These are phyloP conservation scores for Clathrus columnatus DNA, from an alignment of 768 basidiomycete species.

Conservation along the genomic window DNA sequence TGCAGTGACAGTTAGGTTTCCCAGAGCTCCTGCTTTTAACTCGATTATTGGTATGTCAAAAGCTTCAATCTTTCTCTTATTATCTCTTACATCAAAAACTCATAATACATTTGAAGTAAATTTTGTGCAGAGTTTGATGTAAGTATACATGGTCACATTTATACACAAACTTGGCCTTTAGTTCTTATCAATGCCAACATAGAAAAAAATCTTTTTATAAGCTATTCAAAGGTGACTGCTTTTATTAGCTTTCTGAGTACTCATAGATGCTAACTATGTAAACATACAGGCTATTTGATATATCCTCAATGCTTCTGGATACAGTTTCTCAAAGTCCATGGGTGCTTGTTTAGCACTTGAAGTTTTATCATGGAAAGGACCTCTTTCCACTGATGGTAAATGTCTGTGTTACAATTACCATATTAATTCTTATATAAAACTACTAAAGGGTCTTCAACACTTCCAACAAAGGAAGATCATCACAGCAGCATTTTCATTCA, in stretches of 20 bases:
- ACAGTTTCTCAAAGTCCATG: constrained; percentile 32
- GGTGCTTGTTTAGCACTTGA: background rate
- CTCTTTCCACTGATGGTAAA: constrained; percentile 16
- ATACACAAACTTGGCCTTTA: background rate
- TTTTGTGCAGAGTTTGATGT: constrained; percentile 1
- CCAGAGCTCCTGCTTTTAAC: background rate
- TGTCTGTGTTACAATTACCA: background rate
- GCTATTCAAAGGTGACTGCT: background rate
- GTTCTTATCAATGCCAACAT: background rate
- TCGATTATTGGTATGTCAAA: constrained; percentile 1
- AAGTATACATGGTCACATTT: too few relatives aligned
- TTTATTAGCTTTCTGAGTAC: background rate
- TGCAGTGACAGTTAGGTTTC: background rate
- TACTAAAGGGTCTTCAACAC: constrained; percentile 16
- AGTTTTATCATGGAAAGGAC: constrained; percentile 18
- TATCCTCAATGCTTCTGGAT: constrained; percentile 35
- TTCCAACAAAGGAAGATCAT: constrained; percentile 23
- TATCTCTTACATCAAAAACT: background rate
- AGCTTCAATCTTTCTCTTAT: background rate
- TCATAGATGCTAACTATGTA: background rate
- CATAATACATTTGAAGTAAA: constrained; percentile 17
- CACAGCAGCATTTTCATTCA: constrained; percentile 20
- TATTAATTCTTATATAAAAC: background rate
- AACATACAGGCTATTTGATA: constrained; percentile 29
- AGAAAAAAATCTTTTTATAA: background rate